Conservation (phyloP, 805 yeast species). For the Candida dajiaensis region DNA sequence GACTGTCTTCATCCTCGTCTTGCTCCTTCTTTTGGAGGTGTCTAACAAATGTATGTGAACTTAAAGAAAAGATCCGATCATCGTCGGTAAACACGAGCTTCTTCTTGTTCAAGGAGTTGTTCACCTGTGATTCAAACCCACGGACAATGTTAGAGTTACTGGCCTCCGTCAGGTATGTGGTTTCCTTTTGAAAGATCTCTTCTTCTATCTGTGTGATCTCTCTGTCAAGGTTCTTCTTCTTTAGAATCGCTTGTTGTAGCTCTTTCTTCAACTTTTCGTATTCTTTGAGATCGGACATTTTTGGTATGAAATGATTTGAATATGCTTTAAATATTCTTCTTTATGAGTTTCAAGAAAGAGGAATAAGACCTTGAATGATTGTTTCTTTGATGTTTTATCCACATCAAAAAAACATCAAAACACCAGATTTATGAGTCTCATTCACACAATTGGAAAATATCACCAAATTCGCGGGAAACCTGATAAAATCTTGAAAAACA, state of each 20-base stretch:
- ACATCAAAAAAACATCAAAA: too few species aligned
- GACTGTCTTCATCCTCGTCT: slow-evolving; percentile 24
- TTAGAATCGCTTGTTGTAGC: slow-evolving; percentile 54
- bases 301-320: too few species aligned
- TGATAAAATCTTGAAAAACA: neutral
- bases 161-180: slow-evolving; percentile 69
- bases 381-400: too few species aligned
- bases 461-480: neutral
- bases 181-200: slow-evolving; percentile 70
- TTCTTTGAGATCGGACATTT: slow-evolving; percentile 28
- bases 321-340: too few species aligned
- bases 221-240: slow-evolving; percentile 60
- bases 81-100: slow-evolving; percentile 57
- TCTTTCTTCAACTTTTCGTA: slow-evolving; percentile 65
- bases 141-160: slow-evolving; percentile 74
- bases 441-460: too few species aligned
- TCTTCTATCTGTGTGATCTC: slow-evolving; percentile 65
- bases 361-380: too few species aligned
- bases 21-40: slow-evolving; percentile 46
- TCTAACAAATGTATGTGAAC: slow-evolving; percentile 64
- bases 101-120: slow-evolving; percentile 27
- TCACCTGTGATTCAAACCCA: slow-evolving; percentile 66
- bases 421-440: too few species aligned
- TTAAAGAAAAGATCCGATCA: slow-evolving; percentile 75
- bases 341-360: too few species aligned